These are phyloP conservation scores for Telfairia occidentalis DNA, from an alignment of 331 rosid species.

Conservation along the genomic window DNA sequence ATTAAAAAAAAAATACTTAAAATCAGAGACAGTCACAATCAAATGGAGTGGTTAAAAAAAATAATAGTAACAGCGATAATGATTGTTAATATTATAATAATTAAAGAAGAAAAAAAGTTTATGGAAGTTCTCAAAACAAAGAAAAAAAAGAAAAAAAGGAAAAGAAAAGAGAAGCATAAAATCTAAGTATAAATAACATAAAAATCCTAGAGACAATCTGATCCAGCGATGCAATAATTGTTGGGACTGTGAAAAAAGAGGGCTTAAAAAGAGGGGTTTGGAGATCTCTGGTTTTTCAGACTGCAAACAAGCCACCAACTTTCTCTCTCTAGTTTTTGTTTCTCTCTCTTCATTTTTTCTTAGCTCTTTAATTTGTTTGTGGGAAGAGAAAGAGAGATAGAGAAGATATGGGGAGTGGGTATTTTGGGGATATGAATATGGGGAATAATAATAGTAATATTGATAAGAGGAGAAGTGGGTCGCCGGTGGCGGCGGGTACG, in stretches of 20 bases:
- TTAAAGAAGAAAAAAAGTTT: background rate
- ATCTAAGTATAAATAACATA: constrained; percentile 63
- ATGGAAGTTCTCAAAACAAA: constrained; percentile 28
- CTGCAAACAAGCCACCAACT: background rate
- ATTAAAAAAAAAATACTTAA: constrained; percentile 25
- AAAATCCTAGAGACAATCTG: constrained; percentile 81
- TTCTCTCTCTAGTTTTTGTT: background rate
- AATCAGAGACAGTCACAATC: constrained; percentile 73
- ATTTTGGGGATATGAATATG: constrained; percentile 80
- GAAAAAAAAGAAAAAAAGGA: constrained; percentile 14
- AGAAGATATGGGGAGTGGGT: constrained; percentile 49
- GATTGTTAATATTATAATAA: constrained; percentile 20
- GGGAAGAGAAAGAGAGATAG: background rate
- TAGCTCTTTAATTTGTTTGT: no score
- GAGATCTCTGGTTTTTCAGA: constrained; percentile 55
- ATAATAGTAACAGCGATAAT: constrained; percentile 18
- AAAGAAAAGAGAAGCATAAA: constrained; percentile 37
- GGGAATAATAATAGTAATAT: constrained; percentile 37
- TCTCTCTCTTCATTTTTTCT: background rate
- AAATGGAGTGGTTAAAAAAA: constrained; percentile 36
- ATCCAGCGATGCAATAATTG: constrained; percentile 98
- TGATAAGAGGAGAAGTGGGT: constrained; percentile 44
- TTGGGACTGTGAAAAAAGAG: constrained; percentile 23
- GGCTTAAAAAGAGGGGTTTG: constrained; percentile 38
- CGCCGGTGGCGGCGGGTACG: constrained; percentile 31